A percentile compares a stretch with the other conserved stretches of the same genome.
Conservation (phyloP, 371 early-diverging fungal genomes). For the Haplosporangium sp. region DNA sequence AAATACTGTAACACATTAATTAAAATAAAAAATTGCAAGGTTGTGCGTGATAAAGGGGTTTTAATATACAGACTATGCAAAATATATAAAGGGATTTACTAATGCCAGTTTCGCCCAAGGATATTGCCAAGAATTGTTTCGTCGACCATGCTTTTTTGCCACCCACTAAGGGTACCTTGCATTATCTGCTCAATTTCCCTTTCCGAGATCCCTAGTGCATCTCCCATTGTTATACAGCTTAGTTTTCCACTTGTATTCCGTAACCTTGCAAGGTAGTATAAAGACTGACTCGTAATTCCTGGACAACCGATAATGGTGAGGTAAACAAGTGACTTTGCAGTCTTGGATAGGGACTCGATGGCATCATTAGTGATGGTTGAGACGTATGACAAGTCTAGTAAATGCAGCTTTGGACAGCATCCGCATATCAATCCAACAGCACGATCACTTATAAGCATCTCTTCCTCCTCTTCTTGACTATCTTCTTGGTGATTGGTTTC, state of each 20-base stretch:
- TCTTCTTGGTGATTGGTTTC: background rate
- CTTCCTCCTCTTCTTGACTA: background rate
- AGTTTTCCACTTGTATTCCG: constrained; percentile 43
- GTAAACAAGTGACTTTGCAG: constrained; percentile 47
- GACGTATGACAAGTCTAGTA: constrained; percentile 55
- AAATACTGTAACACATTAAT: background rate
- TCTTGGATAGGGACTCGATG: constrained; percentile 49
- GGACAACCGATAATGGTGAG: constrained; percentile 57
- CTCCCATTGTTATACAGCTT: constrained; percentile 58
- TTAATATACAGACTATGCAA: no score
- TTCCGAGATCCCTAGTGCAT: constrained; percentile 55
- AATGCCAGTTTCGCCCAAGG: constrained; percentile 55
- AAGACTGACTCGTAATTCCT: constrained; percentile 42
- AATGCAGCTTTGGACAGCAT: constrained; percentile 49
- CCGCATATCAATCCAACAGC: constrained; percentile 32
- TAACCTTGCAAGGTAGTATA: constrained; percentile 36
- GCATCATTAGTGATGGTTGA: constrained; percentile 39
- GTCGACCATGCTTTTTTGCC: constrained; percentile 55
- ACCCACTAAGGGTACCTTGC: constrained; percentile 52
- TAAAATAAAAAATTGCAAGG: no score
- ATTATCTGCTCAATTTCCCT: constrained; percentile 55
- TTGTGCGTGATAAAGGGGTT: no score
- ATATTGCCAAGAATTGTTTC: constrained; percentile 51
- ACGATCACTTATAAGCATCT: constrained; percentile 27
- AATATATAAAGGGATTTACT: background rate